Evolutionary conservation across 2,329 filamentous ascomycete genomes (phyloP).

Genomic region (Aspergillus nomiae): DNA sequence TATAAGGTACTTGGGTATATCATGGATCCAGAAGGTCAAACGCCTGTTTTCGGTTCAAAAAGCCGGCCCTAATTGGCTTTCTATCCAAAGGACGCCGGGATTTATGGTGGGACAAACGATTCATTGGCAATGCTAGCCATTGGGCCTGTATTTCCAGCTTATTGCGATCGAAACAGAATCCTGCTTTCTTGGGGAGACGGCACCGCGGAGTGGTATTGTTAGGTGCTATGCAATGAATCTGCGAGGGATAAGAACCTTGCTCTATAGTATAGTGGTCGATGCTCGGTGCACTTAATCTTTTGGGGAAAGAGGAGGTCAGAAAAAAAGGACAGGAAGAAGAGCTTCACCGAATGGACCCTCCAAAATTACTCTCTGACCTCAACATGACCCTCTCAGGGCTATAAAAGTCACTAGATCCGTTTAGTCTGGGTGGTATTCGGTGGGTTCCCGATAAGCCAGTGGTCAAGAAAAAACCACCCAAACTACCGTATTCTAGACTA

Average conservation of each 20-base stretch:
- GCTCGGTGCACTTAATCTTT: not conserved
- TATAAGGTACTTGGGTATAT: not conserved
- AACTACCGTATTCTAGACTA: not conserved
- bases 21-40: not conserved
- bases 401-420: not conserved
- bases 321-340: not conserved
- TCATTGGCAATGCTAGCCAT: not conserved
- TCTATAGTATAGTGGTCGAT: not conserved
- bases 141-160: not conserved
- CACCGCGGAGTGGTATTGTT: not conserved
- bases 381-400: not conserved
- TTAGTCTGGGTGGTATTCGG: slow-evolving; percentile 1
- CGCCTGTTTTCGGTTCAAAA: not conserved
- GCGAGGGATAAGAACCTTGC: not conserved
- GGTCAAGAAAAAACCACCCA: not conserved
- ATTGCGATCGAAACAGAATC: not conserved
- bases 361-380: not conserved
- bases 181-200: not conserved
- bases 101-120: not conserved
- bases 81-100: not conserved
- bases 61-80: not conserved
- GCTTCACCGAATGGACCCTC: not conserved
- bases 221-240: not conserved
- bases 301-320: not conserved
- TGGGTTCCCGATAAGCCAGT: slow-evolving; percentile 1